phyloP scores from a whole-genome alignment of 179 eudicot species.

The Spergularia azorica region DNA sequence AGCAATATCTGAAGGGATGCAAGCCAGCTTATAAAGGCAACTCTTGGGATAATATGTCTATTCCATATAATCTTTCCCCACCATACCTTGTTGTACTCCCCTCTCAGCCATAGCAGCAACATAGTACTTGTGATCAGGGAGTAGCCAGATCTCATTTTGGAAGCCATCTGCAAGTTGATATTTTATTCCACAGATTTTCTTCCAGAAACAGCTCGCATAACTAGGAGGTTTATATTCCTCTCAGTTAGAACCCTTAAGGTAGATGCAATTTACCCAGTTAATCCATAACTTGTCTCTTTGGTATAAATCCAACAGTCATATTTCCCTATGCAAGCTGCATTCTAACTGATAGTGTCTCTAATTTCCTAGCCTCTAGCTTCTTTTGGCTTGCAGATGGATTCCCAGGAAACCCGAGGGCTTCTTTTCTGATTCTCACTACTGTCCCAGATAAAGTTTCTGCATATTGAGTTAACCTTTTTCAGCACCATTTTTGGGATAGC shows the following conservation, averaged over 20 bases:
- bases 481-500: neutral
- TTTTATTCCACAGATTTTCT: neutral
- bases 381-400: neutral
- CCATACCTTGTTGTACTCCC: no score
- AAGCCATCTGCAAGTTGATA: no score
- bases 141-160: no score
- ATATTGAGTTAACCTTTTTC: neutral
- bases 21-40: no score
- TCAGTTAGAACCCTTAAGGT: neutral
- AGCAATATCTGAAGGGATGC: no score
- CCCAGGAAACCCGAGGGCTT: neutral
- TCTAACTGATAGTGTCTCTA: neutral
- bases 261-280: neutral
- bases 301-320: neutral
- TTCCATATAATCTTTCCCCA: no score
- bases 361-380: neutral
- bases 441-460: neutral
- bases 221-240: neutral
- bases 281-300: neutral
- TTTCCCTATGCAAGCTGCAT: neutral
- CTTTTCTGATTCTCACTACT: neutral
- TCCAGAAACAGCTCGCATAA: neutral
- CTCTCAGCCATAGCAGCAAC: no score
- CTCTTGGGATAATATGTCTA: no score
- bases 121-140: no score